Percentiles rank a stretch among this genome's conserved stretches.
phyloP scores from a whole-genome alignment of 768 basidiomycete species.

The Suillus paluster region DNA sequence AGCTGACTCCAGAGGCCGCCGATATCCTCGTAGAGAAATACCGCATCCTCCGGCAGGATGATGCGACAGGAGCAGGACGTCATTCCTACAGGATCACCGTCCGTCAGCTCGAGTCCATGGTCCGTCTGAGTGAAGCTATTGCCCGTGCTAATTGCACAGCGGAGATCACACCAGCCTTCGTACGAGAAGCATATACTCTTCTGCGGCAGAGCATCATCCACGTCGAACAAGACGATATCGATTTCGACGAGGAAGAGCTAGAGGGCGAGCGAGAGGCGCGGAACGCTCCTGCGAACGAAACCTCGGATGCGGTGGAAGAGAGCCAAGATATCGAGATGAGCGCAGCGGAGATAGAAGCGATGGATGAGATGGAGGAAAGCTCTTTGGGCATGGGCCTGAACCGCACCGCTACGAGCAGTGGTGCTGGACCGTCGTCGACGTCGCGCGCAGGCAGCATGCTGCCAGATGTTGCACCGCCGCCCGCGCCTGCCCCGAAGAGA shows the following conservation, averaged over 20 bases:
- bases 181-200: constrained; percentile 93
- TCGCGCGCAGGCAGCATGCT: constrained; percentile 30
- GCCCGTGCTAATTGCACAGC: constrained; percentile 95
- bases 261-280: constrained; percentile 53
- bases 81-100: constrained; percentile 98
- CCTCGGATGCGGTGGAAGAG: constrained; percentile 48
- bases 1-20: constrained; percentile 94
- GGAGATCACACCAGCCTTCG: constrained; percentile 96
- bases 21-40: constrained; percentile 96
- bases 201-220: constrained; percentile 98
- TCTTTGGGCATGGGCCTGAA: constrained; percentile 43
- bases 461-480: constrained; percentile 37
- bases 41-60: constrained; percentile 88
- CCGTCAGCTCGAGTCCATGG: constrained; percentile 97
- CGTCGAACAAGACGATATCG: constrained; percentile 98
- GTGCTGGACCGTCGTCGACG: constrained; percentile 37
- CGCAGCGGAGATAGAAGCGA: constrained; percentile 59
- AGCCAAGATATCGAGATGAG: constrained; percentile 69
- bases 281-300: constrained; percentile 36
- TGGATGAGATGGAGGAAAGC: constrained; percentile 53
- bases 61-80: constrained; percentile 82
- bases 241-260: constrained; percentile 91
- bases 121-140: constrained; percentile 96
- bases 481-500: constrained; percentile 57
- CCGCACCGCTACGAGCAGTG: constrained; percentile 41